These are phyloP conservation scores for Odontarrhena argentea DNA, from an alignment of 345 rosid species.

Conservation along the genomic window DNA sequence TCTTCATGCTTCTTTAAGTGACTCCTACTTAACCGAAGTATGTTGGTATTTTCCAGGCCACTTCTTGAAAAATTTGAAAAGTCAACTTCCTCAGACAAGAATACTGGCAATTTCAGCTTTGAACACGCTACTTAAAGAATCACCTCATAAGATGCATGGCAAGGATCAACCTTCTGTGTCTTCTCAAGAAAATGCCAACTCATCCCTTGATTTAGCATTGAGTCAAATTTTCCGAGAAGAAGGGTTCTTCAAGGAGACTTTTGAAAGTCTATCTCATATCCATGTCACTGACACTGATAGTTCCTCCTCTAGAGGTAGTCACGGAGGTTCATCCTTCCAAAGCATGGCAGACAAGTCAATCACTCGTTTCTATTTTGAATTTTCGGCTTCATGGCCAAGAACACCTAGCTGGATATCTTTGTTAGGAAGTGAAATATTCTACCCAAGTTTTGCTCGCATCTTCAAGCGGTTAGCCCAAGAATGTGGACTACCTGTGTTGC, in stretches of 20 bases:
- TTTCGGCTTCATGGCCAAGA: conserved; percentile 97
- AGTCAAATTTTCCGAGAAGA: conserved; percentile 82
- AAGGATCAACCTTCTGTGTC: conserved; percentile 48
- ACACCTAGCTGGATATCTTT: conserved; percentile 98
- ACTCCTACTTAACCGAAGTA: conserved; percentile 23
- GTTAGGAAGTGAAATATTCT: conserved; percentile 86
- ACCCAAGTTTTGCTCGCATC: conserved; percentile 89
- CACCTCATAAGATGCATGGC: conserved; percentile 73
- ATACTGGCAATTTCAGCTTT: conserved; percentile 96
- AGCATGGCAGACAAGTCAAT: conserved; percentile 91
- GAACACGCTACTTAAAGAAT: conserved; percentile 87
- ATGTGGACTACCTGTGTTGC: conserved; percentile 84
- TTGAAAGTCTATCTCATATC: conserved; percentile 91
- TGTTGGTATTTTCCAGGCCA: conserved; percentile 64
- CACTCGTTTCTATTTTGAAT: conserved; percentile 92
- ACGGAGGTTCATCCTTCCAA: conserved; percentile 83
- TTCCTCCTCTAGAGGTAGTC: conserved; percentile 76
- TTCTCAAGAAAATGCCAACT: conserved; percentile 50
- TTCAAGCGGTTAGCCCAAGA: conserved; percentile 94
- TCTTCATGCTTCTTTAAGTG: conserved; percentile 19
- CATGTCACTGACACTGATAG: conserved; percentile 81
- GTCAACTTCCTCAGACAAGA: conserved; percentile 99
- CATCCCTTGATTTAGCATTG: conserved; percentile 81
- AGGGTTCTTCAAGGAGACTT: conserved; percentile 86
- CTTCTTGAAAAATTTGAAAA: conserved; percentile 86